Conservation (phyloP, 768 basidiomycete genomes). For the Lentinula sp. region DNA sequence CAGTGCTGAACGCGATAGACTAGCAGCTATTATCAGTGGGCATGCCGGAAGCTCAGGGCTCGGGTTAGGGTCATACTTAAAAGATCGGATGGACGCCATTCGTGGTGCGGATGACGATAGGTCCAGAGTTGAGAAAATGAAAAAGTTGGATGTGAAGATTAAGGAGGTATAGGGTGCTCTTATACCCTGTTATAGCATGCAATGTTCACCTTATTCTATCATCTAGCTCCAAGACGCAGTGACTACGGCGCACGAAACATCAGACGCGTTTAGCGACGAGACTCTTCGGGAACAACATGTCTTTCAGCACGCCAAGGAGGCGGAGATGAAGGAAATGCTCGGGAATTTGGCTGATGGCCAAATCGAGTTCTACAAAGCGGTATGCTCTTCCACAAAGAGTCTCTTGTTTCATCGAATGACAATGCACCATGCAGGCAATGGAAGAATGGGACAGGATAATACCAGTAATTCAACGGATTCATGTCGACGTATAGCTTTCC, state of each 20-base stretch:
- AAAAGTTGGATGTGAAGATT: slow-evolving; percentile 88
- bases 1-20: slow-evolving; percentile 85
- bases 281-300: slow-evolving; percentile 85
- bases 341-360: slow-evolving; percentile 88
- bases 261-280: slow-evolving; percentile 94
- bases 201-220: not conserved
- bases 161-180: slow-evolving; percentile 65
- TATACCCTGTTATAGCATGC: not conserved
- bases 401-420: slow-evolving; percentile 1
- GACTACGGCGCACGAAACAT: slow-evolving; percentile 89
- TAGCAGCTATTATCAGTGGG: slow-evolving; percentile 86
- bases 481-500: slow-evolving; percentile 73
- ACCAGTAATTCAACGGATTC: slow-evolving; percentile 88
- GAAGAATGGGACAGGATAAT: slow-evolving; percentile 97
- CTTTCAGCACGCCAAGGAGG: slow-evolving; percentile 87
- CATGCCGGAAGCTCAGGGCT: slow-evolving; percentile 81
- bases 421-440: slow-evolving; percentile 60
- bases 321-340: slow-evolving; percentile 97
- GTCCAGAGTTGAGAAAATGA: slow-evolving; percentile 89
- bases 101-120: slow-evolving; percentile 92
- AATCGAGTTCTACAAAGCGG: slow-evolving; percentile 90
- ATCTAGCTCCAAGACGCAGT: slow-evolving; percentile 92
- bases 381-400: slow-evolving; percentile 20
- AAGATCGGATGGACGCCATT: slow-evolving; percentile 87
- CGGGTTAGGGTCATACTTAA: slow-evolving; percentile 83